These are phyloP conservation scores for Lactarius indigo DNA, from an alignment of 768 basidiomycete species.

Conservation along the genomic window DNA sequence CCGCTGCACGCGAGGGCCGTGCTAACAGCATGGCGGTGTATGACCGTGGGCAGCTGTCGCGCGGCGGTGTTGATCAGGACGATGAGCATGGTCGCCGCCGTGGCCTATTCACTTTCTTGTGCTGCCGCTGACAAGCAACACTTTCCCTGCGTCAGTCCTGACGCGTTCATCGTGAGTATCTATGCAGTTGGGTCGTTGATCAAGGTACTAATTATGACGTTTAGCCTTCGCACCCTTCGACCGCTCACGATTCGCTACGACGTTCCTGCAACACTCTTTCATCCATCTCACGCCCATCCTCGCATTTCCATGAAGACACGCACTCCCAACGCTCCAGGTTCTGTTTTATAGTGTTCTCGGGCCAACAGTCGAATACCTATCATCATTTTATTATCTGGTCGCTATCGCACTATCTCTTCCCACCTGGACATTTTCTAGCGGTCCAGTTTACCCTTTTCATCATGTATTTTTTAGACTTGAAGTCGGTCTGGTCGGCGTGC, in stretches of 20 bases:
- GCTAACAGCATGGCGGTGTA: slow-evolving; percentile 58
- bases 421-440: not conserved
- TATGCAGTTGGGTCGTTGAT: not conserved
- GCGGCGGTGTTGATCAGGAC: slow-evolving; percentile 57
- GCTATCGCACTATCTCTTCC: slow-evolving; percentile 6
- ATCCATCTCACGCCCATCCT: slow-evolving; percentile 3
- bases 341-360: slow-evolving; percentile 15
- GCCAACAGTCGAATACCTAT: slow-evolving; percentile 6
- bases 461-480: slow-evolving; percentile 9
- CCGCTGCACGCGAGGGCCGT: slow-evolving; percentile 38
- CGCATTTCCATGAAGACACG: slow-evolving; percentile 16
- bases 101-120: slow-evolving; percentile 62
- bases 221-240: slow-evolving; percentile 15
- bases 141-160: not conserved
- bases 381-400: slow-evolving; percentile 3
- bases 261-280: slow-evolving; percentile 1
- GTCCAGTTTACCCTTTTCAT: slow-evolving; percentile 4
- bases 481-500: slow-evolving; percentile 9
- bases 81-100: slow-evolving; percentile 57
- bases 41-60: slow-evolving; percentile 60
- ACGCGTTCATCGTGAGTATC: slow-evolving; percentile 10
- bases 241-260: slow-evolving; percentile 13
- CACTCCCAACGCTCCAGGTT: slow-evolving; percentile 4
- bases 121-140: slow-evolving; percentile 55
- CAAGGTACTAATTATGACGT: not conserved